A percentile compares a stretch with the other conserved stretches of the same genome.
Conservation (phyloP, 23 red algal species). For the Gracilaria gracilis region DNA sequence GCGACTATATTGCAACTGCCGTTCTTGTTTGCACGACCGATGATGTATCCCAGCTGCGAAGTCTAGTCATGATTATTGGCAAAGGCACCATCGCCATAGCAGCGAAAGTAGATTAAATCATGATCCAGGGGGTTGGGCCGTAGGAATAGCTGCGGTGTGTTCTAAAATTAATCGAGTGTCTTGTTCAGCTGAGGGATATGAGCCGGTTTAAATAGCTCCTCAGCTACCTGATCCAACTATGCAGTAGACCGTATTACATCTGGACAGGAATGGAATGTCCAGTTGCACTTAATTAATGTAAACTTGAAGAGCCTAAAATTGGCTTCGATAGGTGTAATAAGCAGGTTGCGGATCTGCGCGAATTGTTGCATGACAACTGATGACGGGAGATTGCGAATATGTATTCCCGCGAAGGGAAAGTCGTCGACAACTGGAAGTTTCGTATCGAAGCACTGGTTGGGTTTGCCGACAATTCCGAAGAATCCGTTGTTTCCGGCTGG, state of each 20-base stretch:
- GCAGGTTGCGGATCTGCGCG: not conserved
- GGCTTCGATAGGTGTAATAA: not conserved
- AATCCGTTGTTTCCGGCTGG: not conserved
- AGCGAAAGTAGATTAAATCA: not conserved
- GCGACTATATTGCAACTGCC: not conserved
- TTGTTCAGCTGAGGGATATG: not conserved
- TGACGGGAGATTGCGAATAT: not conserved
- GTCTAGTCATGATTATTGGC: constrained; percentile 3
- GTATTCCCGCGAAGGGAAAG: not conserved
- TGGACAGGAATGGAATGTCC: constrained; percentile 3
- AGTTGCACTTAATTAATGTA: not conserved
- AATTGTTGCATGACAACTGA: not conserved
- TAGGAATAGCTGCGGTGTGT: not conserved
- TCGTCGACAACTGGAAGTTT: not conserved
- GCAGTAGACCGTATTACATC: not conserved
- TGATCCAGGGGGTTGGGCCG: not conserved
- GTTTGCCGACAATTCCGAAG: no score
- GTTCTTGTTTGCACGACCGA: not conserved
- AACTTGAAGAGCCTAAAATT: not conserved
- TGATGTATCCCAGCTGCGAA: constrained; percentile 14
- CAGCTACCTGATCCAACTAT: not conserved
- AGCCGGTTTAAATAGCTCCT: not conserved
- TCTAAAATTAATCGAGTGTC: not conserved
- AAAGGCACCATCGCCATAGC: constrained; percentile 13
- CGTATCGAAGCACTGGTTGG: not conserved